Base-by-base conservation (phyloP, 371 early-diverging fungal species). In the Saksenaea oblongispora region DNA sequence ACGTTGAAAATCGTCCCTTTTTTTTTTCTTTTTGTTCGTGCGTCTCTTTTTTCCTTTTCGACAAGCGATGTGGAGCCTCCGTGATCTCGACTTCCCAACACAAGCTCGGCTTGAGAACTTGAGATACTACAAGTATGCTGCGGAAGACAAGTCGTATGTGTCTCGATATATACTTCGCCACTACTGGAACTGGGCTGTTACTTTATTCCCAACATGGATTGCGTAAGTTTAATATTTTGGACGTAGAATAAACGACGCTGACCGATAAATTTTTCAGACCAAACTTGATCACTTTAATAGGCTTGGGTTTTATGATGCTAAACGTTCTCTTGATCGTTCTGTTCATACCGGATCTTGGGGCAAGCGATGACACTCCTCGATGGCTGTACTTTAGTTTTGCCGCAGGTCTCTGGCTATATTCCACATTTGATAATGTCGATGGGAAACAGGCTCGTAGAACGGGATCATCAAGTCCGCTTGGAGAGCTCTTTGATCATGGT, bases 401-500 rank as follows among this genome's bases (percentile, higher is more conserved):
- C 9, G 68, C 91, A 18, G 94, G 95, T 51, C 79, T 98, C 61
- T 98, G 95, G 91, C 73, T 97, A 34, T 98, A 98, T 75, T 94
- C 94, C 55, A 95, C 97, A 15, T 93, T 97, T 73, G 99, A 99
- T 82, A 95, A 93, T 65, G 92, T 99, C 22, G 99, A 99, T 77
- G 99, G 99, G 54, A 94, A 95, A 78, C 99, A 99, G 76, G 99
- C 99, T n/a, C 85, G 99, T 54, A 84, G 95, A 44, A 98, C 98
- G n/a, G 91, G 92, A 13, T 84, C 93, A 2, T 89, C 91, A 2
- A 93, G 94, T 1, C 96, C 99, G 7, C 83, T 99, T 14, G 99
- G 99, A 34, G 98, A 98, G 79, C 83, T 99, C 22, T 97, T 94
- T 79, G 95, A 92, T 73, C 92, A 93, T 67, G 97, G 97, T 10